Evolutionary conservation across 2,329 filamentous ascomycete species (phyloP).

Genomic region (Fusarium sulawesiense): DNA sequence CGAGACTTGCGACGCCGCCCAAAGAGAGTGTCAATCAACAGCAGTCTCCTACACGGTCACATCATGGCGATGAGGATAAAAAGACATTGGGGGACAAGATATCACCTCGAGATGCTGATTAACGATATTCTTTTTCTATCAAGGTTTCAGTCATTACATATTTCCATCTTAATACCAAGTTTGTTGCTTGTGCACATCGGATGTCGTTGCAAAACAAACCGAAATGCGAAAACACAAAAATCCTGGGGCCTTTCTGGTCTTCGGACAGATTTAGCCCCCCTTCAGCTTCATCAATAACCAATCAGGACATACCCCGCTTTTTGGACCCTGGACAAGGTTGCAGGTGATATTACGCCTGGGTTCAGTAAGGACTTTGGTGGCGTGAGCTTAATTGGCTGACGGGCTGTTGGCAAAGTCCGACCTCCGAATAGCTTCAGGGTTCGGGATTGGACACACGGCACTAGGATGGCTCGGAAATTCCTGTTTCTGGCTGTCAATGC

Average conservation of each 20-base stretch:
- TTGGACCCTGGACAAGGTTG: not conserved
- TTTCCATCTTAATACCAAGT: not conserved
- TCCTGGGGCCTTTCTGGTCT: not conserved
- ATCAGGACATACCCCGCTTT: not conserved
- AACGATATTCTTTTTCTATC: not conserved
- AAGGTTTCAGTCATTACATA: not conserved
- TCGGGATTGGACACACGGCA: not conserved
- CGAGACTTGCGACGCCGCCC: constrained; percentile 30
- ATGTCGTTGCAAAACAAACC: not conserved
- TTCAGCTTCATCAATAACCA: not conserved
- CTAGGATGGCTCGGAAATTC: not conserved
- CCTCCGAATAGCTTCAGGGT: constrained; percentile 8
- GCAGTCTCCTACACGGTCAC: constrained; percentile 13
- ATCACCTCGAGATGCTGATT: constrained; percentile 2
- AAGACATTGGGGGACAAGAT: constrained; percentile 14
- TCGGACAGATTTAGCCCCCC: constrained; percentile 2
- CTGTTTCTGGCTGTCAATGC: not conserved
- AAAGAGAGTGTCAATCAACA: constrained; percentile 25
- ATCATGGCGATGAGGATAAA: constrained; percentile 19
- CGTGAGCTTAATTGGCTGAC: not conserved
- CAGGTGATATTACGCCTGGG: not conserved
- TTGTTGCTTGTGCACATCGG: not conserved
- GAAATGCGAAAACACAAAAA: constrained; percentile 4
- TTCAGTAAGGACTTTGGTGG: not conserved
- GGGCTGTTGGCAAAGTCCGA: constrained; percentile 1